Evolutionary conservation across 1,284 basidiomycete species (phyloP).

Genomic region (Thelephora terrestris): DNA sequence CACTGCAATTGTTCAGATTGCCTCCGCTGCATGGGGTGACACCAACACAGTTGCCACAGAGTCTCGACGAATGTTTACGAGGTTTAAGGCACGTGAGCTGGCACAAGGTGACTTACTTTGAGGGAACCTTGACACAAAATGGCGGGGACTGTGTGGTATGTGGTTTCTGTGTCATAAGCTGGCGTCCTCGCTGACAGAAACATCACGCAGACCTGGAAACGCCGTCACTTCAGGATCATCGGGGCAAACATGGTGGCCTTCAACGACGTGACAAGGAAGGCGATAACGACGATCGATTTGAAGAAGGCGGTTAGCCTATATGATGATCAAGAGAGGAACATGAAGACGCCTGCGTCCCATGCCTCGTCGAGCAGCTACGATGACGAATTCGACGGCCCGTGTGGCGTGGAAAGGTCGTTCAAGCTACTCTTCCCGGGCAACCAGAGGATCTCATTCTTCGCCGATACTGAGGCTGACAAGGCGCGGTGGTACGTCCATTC

Average conservation of each 20-base stretch:
- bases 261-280: slow-evolving; percentile 89
- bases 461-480: slow-evolving; percentile 88
- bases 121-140: slow-evolving; percentile 88
- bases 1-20: slow-evolving; percentile 82
- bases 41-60: slow-evolving; percentile 74
- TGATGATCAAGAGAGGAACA: slow-evolving; percentile 54
- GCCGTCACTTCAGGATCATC: slow-evolving; percentile 79
- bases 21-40: slow-evolving; percentile 81
- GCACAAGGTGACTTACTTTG: slow-evolving; percentile 87
- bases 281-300: slow-evolving; percentile 85
- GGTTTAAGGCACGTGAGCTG: slow-evolving; percentile 83
- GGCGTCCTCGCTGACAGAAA: neutral
- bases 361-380: slow-evolving; percentile 28
- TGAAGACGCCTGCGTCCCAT: slow-evolving; percentile 34
- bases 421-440: slow-evolving; percentile 72
- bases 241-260: slow-evolving; percentile 85
- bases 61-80: slow-evolving; percentile 85
- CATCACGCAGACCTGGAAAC: slow-evolving; percentile 65
- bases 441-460: slow-evolving; percentile 83
- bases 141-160: slow-evolving; percentile 91
- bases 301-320: slow-evolving; percentile 73
- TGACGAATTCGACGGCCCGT: slow-evolving; percentile 64
- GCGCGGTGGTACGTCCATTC: slow-evolving; percentile 59
- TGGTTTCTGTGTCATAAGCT: slow-evolving; percentile 14
- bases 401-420: slow-evolving; percentile 80